A percentile compares a stretch with the other conserved stretches of the same genome.
Evolutionary conservation across 2,329 filamentous ascomycete genomes (phyloP).

Genomic region (Xylariaceae sp.): DNA sequence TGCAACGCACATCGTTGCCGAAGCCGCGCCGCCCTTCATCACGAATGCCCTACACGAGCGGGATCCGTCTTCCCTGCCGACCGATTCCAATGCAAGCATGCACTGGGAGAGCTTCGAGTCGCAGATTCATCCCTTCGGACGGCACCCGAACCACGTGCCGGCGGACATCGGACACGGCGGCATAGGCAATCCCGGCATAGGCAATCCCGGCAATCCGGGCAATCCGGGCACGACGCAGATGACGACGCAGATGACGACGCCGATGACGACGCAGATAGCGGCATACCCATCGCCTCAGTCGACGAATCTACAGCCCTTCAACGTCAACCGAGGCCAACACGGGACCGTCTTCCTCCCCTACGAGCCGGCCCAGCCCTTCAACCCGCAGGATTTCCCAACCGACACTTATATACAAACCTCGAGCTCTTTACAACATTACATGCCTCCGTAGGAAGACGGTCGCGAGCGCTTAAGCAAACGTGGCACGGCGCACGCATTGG

Average conservation of each 20-base stretch:
- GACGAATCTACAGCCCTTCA: slow-evolving; percentile 8
- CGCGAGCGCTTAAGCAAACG: not conserved
- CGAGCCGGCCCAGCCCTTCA: slow-evolving; percentile 11
- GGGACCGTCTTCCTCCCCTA: slow-evolving; percentile 13
- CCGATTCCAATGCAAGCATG: slow-evolving; percentile 7
- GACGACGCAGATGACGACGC: too few relatives aligned
- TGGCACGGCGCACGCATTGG: not conserved
- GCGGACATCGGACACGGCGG: slow-evolving; percentile 1
- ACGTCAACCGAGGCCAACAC: slow-evolving; percentile 9
- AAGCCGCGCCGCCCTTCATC: slow-evolving; percentile 9
- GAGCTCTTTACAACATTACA: slow-evolving; percentile 16
- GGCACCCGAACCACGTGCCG: slow-evolving; percentile 6
- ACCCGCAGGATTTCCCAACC: slow-evolving; percentile 1
- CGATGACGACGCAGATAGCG: not conserved
- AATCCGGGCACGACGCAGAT: too few relatives aligned
- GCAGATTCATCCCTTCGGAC: slow-evolving; percentile 11
- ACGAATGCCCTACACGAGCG: slow-evolving; percentile 10
- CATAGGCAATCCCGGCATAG: slow-evolving; percentile 4
- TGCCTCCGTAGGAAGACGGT: slow-evolving; percentile 9
- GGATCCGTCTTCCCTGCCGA: slow-evolving; percentile 2
- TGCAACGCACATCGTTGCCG: slow-evolving; percentile 10
- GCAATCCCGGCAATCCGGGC: too few relatives aligned
- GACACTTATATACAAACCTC: slow-evolving; percentile 13
- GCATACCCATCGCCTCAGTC: slow-evolving; percentile 10
- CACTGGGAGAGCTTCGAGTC: slow-evolving; percentile 16